These are phyloP conservation scores for Pseudogymnoascus sp. DNA, from an alignment of 2,329 filamentous ascomycete genomes.

Conservation along the genomic window DNA sequence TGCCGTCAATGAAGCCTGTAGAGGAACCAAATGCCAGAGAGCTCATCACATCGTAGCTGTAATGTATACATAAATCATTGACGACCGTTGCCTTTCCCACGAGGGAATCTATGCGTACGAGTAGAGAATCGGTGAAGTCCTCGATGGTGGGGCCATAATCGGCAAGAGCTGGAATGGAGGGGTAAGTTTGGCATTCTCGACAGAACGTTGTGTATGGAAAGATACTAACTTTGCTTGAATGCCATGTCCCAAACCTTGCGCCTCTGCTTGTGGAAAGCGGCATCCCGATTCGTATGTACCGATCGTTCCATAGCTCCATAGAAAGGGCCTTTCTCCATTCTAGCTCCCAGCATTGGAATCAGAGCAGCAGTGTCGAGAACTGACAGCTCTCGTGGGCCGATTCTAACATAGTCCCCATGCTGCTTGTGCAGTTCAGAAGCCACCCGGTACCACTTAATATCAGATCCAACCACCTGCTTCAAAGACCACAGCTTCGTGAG, in stretches of 20 bases:
- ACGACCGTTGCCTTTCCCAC: slow-evolving; percentile 21
- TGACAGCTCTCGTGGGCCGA: slow-evolving; percentile 21
- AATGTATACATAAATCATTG: slow-evolving; percentile 23
- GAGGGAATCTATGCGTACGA: slow-evolving; percentile 16
- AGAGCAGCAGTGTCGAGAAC: slow-evolving; percentile 22
- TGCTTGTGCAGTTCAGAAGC: slow-evolving; percentile 17
- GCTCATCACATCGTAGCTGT: slow-evolving; percentile 27
- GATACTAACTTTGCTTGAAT: slow-evolving; percentile 7
- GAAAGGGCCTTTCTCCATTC: slow-evolving; percentile 21
- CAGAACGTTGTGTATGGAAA: background rate
- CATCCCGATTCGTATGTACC: slow-evolving; percentile 20
- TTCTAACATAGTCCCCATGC: slow-evolving; percentile 25
- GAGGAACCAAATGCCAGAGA: slow-evolving; percentile 24
- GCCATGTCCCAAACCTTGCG: slow-evolving; percentile 7
- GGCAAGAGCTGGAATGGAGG: slow-evolving; percentile 16
- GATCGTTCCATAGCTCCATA: slow-evolving; percentile 21
- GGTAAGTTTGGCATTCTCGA: background rate
- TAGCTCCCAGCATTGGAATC: slow-evolving; percentile 16
- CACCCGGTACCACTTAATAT: slow-evolving; percentile 18
- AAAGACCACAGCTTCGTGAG: slow-evolving; percentile 23
- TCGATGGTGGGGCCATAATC: slow-evolving; percentile 23
- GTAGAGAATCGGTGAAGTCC: slow-evolving; percentile 19
- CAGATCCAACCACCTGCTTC: background rate
- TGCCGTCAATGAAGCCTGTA: slow-evolving; percentile 16
- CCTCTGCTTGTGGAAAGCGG: slow-evolving; percentile 21